Base-by-base conservation (phyloP, 2,329 filamentous ascomycete species). In the Salinomyces thailandicus region DNA sequence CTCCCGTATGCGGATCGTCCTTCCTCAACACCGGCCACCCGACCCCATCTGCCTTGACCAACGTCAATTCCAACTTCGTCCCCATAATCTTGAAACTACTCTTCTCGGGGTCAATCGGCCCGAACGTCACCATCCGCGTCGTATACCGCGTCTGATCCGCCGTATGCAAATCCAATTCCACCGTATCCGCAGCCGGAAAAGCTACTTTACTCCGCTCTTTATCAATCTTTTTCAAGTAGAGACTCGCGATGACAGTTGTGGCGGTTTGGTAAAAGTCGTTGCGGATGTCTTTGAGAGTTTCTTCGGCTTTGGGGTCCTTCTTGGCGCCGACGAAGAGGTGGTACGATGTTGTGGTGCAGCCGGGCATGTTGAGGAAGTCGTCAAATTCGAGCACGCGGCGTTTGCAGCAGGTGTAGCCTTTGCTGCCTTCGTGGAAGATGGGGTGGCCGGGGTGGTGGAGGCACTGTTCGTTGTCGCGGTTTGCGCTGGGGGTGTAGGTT, bases 361-460 rank as follows among this genome's bases (percentile, higher is more conserved):
- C 91, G 51, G 83, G 78, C 41, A 98, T 89, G 62, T 84, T 91
- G 79, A 98, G 79, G 63, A 98, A 98, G 62, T 96, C 81, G 59
- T 98, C 87, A 61, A 98, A 98, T 58, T 98, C 91, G 41, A 98
- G 66, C 39, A 98, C 91, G 24, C 86, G 75, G 52, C 85, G 72
- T 73, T 96, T 96, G 67, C 91, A 98, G 69, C 91, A 98, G 41
- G 79, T 86, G 72, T 91, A 98, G 1, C 91, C 91, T 68, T 98
- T 98, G 65, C 85, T 93, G 22, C 91, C 91, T 67, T 98, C 91
- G 60, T 98, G 91, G 66, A 98, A 98, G 48, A 98, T 80, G 16
- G 91, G 85, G 15, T 73, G 76, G 4, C 91, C 91, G 0, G 91
- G 87, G 62, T 98, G 91, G 55, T 93, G 80, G 31, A 84, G 71